Conservation (phyloP, 768 basidiomycete genomes). For the Leccinum barrowsii region DNA sequence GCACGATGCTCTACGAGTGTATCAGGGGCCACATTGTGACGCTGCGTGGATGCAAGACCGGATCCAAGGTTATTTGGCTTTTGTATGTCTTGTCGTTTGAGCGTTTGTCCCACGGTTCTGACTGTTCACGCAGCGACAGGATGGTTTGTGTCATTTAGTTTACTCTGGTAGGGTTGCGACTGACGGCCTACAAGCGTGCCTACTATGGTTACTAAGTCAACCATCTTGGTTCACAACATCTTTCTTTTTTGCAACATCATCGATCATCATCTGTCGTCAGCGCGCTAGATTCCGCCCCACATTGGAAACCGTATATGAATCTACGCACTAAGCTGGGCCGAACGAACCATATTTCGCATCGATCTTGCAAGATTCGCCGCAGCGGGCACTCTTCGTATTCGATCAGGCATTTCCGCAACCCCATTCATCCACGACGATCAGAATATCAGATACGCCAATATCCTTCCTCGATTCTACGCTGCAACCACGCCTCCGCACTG, state of each 20-base stretch:
- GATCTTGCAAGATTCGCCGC: conserved; percentile 28
- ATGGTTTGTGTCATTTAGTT: conserved; percentile 39
- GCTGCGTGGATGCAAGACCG: conserved; percentile 86
- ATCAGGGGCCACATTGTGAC: conserved; percentile 87
- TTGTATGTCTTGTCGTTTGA: conserved; percentile 44
- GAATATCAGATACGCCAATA: conserved; percentile 22
- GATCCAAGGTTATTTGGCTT: conserved; percentile 89
- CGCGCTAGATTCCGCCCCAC: conserved; percentile 12
- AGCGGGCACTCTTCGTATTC: conserved; percentile 17
- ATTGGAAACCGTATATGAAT: conserved; percentile 26
- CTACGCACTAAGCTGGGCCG: conserved; percentile 19
- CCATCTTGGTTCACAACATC: conserved; percentile 27
- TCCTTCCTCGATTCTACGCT: conserved; percentile 19
- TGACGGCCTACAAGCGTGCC: conserved; percentile 43
- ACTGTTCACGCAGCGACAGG: conserved; percentile 44
- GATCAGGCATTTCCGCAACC: conserved; percentile 22
- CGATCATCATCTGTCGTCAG: conserved; percentile 21
- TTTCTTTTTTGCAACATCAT: conserved; percentile 21
- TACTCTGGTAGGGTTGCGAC: conserved; percentile 9
- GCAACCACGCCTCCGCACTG: conserved; percentile 15
- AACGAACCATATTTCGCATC: conserved; percentile 27
- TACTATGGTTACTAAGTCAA: conserved; percentile 55
- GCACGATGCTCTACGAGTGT: conserved; percentile 77
- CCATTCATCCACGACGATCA: conserved; percentile 23
- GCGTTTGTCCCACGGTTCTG: background rate